Percentiles rank a stretch among this genome's conserved stretches.
Evolutionary conservation across 371 early-diverging fungal species (phyloP).

Genomic region (Mortierella sp.): DNA sequence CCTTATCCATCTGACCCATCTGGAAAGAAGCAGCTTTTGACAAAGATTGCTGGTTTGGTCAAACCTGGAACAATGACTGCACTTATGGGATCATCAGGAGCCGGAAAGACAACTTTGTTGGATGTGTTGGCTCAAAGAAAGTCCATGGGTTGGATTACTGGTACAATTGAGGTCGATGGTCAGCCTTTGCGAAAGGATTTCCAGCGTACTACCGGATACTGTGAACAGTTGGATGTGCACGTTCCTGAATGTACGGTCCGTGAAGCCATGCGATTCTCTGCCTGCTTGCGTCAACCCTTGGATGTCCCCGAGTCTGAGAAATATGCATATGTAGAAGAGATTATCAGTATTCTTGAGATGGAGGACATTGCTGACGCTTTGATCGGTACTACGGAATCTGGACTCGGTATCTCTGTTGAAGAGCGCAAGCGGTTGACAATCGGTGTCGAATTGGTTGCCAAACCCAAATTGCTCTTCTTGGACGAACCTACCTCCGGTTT

Average conservation of each 20-base stretch:
- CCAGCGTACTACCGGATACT: slow-evolving; percentile 83
- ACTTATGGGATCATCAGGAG: slow-evolving; percentile 75
- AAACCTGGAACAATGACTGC: slow-evolving; percentile 82
- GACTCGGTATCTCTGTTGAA: slow-evolving; percentile 68
- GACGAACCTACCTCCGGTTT: slow-evolving; percentile 91
- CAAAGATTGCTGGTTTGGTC: slow-evolving; percentile 58
- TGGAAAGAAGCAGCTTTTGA: slow-evolving; percentile 59
- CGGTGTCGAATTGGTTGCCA: slow-evolving; percentile 80
- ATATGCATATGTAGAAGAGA: slow-evolving; percentile 76
- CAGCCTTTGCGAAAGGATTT: slow-evolving; percentile 66
- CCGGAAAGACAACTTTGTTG: slow-evolving; percentile 86
- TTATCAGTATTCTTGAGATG: slow-evolving; percentile 76
- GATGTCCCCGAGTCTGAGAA: slow-evolving; percentile 72
- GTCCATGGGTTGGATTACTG: slow-evolving; percentile 85
- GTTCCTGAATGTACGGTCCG: slow-evolving; percentile 71
- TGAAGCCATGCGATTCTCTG: slow-evolving; percentile 78
- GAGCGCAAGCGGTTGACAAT: slow-evolving; percentile 74
- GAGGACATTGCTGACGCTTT: slow-evolving; percentile 70
- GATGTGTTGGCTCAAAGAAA: slow-evolving; percentile 93
- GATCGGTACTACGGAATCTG: slow-evolving; percentile 72
- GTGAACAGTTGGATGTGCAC: slow-evolving; percentile 88
- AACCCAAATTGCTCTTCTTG: slow-evolving; percentile 83
- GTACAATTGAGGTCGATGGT: slow-evolving; percentile 92
- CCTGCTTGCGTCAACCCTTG: slow-evolving; percentile 76
- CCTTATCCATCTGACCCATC: slow-evolving; percentile 48